Base-by-base conservation (phyloP, 768 basidiomycete species). In the Hypholoma fasciculare region DNA sequence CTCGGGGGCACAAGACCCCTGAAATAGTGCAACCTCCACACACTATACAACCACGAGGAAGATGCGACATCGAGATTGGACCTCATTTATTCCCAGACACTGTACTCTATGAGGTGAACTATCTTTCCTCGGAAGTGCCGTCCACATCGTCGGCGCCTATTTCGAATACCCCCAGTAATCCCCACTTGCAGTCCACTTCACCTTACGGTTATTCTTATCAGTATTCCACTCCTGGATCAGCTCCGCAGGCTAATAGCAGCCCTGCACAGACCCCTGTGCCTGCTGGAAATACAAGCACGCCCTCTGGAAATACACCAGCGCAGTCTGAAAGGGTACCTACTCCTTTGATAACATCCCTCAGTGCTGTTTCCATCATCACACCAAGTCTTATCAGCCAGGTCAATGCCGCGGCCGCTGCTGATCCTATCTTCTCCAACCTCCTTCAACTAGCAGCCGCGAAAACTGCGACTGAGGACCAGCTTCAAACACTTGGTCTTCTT, bases 71-170 rank as follows among this genome's bases (percentile, higher is more conserved):
- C 38, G 78, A 84, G 63, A 83, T 94, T 34, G 92, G 91, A 5
- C 92, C 92, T 13, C 90, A 91, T 69, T 72, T 77, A 26, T 93
- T 93, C 64, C 66, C 75, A 36, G 83, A 86, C 20, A 91, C 90
- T 0, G 76, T 80, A 0, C 75, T 94, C 58, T 91, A 85, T 61
- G 89, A 93, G 71, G 87, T 89, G 8, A 81, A 86, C 65, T 92
- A 92, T 70, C 77, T 85, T 17, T 72, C 79, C 52, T 57, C 68
- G 6, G 57, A 58, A 19, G 61, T 62, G 56, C 65, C 62, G 27
- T 61, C 67, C 62, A 57, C 63, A 65, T 49, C 43, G 14, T 40
- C 56, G 20, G 36, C 60, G 14, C 67, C 73, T 60, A 71, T 72
- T 43, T 58, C 72, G 39, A 50, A 46, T 59, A 43, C 65, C 60